Evolutionary conservation across 257 asterid species (phyloP).

Genomic region (Mentha longifolia): DNA sequence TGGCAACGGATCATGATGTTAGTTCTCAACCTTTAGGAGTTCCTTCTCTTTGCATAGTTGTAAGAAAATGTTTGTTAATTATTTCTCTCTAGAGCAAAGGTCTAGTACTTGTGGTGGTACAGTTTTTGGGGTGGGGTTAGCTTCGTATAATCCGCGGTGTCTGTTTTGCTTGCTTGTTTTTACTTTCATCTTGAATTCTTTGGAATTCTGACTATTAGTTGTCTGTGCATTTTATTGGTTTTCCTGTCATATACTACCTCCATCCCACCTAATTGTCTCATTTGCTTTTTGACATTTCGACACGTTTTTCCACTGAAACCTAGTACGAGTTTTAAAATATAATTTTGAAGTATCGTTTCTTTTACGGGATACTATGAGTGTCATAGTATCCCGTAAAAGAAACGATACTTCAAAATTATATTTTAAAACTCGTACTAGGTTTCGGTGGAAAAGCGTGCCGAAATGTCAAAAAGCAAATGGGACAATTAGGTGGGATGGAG

Average conservation of each 20-base stretch:
- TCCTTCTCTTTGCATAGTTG: slow-evolving; percentile 47
- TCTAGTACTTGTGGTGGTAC: slow-evolving; percentile 39
- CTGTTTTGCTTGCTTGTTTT: slow-evolving; percentile 29
- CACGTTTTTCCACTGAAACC: too few relatives aligned
- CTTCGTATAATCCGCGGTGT: slow-evolving; percentile 38
- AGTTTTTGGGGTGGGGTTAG: slow-evolving; percentile 44
- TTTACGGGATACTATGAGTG: too few relatives aligned
- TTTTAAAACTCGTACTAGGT: too few relatives aligned
- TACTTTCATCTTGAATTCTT: slow-evolving; percentile 18
- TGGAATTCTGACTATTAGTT: slow-evolving; percentile 32
- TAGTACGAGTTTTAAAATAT: too few relatives aligned
- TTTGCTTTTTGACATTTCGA: too few relatives aligned
- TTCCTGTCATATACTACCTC: background rate
- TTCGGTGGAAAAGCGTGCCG: too few relatives aligned
- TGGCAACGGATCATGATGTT: slow-evolving; percentile 37
- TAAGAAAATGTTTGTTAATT: slow-evolving; percentile 49
- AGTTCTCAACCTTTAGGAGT: slow-evolving; percentile 41
- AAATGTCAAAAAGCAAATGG: too few relatives aligned
- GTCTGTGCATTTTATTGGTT: slow-evolving; percentile 25
- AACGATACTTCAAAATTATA: too few relatives aligned
- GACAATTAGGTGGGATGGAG: too few relatives aligned
- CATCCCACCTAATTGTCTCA: too few relatives aligned
- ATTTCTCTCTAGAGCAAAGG: slow-evolving; percentile 45
- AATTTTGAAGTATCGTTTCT: too few relatives aligned
- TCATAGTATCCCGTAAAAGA: too few relatives aligned